phyloP scores from a whole-genome alignment of 345 rosid genomes.

The Murraya koenigii region DNA sequence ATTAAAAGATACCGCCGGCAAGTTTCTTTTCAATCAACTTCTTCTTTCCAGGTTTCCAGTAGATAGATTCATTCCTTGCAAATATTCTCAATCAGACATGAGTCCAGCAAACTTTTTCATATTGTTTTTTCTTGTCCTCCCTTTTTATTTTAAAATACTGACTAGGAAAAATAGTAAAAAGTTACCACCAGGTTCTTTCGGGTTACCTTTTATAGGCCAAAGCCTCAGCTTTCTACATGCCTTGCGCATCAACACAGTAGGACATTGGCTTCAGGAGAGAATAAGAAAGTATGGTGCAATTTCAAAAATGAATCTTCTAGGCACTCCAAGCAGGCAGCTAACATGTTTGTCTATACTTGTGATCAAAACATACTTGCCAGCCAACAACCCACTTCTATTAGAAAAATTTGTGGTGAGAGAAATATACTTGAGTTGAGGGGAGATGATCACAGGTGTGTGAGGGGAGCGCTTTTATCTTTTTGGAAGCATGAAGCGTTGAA shows the following conservation, averaged over 20 bases:
- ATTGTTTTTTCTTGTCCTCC: conserved; percentile 18
- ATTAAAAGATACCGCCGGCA: no score
- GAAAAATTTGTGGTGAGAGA: no score
- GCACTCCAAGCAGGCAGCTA: conserved; percentile 29
- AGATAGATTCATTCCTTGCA: no score
- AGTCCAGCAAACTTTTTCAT: not conserved
- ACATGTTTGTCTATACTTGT: no score
- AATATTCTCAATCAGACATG: not conserved
- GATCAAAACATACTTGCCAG: no score
- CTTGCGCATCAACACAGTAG: not conserved
- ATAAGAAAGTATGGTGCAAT: conserved; percentile 36
- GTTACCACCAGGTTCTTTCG: conserved; percentile 41
- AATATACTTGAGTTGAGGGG: no score
- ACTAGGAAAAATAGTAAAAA: conserved; percentile 10
- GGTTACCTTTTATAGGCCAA: conserved; percentile 38
- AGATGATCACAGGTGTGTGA: no score
- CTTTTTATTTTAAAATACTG: conserved; percentile 16
- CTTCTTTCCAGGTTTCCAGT: no score
- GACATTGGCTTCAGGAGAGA: conserved; percentile 33
- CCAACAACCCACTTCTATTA: no score
- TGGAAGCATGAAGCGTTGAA: no score
- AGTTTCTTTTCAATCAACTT: not conserved
- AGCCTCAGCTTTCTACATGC: conserved; percentile 31
- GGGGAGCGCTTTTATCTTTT: no score
- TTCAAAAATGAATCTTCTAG: conserved; percentile 28